Base-by-base conservation (phyloP, 2,329 filamentous ascomycete species). In the Penicillium oxalicum region DNA sequence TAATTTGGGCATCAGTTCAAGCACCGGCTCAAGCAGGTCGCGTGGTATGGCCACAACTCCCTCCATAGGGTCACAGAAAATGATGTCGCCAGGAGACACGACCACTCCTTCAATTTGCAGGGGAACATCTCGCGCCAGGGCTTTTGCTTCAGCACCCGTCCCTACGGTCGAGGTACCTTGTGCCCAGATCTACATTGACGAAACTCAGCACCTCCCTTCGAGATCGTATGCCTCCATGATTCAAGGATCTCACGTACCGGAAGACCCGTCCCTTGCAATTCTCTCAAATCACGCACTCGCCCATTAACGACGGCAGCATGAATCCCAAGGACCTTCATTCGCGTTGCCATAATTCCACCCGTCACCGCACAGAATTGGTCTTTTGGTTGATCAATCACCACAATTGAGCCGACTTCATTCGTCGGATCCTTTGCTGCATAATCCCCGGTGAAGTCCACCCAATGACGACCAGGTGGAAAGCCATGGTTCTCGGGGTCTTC, bases 331-430 rank as follows among this genome's bases (percentile, higher is more conserved):
- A 77, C 64, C 59, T 82, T 81, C 77, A 89, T 86, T 18, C 86
- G 75, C 28, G 79, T 72, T 4, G 84, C 86, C 78, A 89, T 86
- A 55, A 90, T 87, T 13, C 86, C 86, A n/a, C 87, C 87, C 5
- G 87, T 77, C 6, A 87, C 77, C 5, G 86, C 86, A 66, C 86
- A 88, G 44, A 75, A 76, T 63, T 88, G 84, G 0, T 74, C 76
- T 0, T 72, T 60, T 0, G 85, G 83, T 59, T 89, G 85, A 52
- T 80, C 78, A 50, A 89, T 76, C 4, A 90, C 70, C 4, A 83
- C 79, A 45, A 89, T 75, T 1, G 81, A 84, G 6, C 75, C 77
- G 0, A 76, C 70, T 18, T 18, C 18, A 26, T 78, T 68, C 1
- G 80, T 40, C 8, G 53, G 47, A 33, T 57, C 55, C 3, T 42